phyloP scores from a whole-genome alignment of 805 yeast species.

The Cyberlindnera maclurae region DNA sequence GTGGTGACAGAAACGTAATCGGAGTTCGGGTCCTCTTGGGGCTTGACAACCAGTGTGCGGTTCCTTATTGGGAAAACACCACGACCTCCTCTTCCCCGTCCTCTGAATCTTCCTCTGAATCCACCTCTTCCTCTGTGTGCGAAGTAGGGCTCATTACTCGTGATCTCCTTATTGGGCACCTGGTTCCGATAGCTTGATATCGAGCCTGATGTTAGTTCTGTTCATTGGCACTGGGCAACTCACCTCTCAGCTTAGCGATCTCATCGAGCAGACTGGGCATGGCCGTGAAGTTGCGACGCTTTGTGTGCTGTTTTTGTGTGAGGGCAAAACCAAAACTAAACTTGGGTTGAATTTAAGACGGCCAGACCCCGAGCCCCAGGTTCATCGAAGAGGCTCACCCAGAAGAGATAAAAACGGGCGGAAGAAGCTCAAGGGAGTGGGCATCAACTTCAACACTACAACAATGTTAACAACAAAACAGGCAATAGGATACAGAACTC shows the following conservation, averaged over 20 bases:
- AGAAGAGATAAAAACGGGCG: too few species aligned
- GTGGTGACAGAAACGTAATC: constrained; percentile 28
- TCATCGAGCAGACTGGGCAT: constrained; percentile 13
- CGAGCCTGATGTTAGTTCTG: not conserved
- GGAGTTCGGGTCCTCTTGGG: constrained; percentile 15
- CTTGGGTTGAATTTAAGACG: too few species aligned
- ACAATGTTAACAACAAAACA: too few species aligned
- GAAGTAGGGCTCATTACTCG: constrained; percentile 6
- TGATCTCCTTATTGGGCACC: constrained; percentile 10
- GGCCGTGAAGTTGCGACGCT: not conserved
- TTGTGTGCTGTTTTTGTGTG: constrained; percentile 1
- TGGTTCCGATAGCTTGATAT: constrained; percentile 1
- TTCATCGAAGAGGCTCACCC: too few species aligned
- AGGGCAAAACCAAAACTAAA: not conserved
- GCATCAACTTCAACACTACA: too few species aligned
- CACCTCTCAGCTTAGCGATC: constrained; percentile 18
- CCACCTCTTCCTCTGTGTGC: constrained; percentile 8
- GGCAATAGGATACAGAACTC: too few species aligned
- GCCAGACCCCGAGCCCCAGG: too few species aligned
- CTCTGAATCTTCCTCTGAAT: constrained; percentile 11
- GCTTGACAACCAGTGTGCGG: constrained; percentile 27
- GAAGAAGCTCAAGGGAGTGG: too few species aligned
- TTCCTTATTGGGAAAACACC: constrained; percentile 20
- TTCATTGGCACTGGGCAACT: constrained; percentile 1
- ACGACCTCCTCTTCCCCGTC: constrained; percentile 15